Base-by-base conservation (phyloP, 106 monocot species). In the Ottelia alismoides region DNA sequence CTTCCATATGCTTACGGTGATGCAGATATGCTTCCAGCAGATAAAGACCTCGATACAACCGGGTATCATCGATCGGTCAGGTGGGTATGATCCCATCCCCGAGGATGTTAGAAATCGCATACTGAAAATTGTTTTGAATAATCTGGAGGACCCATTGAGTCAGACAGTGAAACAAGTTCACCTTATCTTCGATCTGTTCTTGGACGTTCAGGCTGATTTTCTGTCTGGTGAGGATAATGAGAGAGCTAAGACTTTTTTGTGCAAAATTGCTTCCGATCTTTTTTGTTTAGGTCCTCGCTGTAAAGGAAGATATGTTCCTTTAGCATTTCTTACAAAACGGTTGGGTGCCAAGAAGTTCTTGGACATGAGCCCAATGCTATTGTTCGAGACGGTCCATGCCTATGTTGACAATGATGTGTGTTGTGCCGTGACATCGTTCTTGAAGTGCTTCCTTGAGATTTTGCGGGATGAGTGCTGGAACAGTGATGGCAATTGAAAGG, bases 81-180 rank as follows among this genome's bases (percentile, higher is more conserved):
- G 53, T 29, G 77, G 77, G 47, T 79, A 68, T 77, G 57, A 69
- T 52, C 77, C 82, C 27, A n/a, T 98, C 49, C 71, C 90, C 20
- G 68, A 76, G 62, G 74, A 70, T 16, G 72, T 77, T 55, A 61
- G 65, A 16, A 52, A 27, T 52, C 80, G 75, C 4, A 44, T 98
- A 45, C 53, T 98, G 30, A 77, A 73, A 46, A 83, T 90, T 31
- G 78, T 98, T 32, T 98, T 89, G 98, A 90, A 86, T 54, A 98
- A 98, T 69, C 68, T 98, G 28, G 88, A 98, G 63, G 98, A 98
- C 51, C 76, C 98, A 52, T 65, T 98, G 52, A 98, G 69, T 68
- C 98, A 98, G 63, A 98, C 90, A 10, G 85, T 98, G 35, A 90
- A 83, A 57, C 98, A 98, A 63, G 98, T 90, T 49, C 85, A 98